A percentile compares a stretch with the other conserved stretches of the same genome.
Conservation (phyloP, 1,139 yeast species). For the Lodderomyces elongisporus region DNA sequence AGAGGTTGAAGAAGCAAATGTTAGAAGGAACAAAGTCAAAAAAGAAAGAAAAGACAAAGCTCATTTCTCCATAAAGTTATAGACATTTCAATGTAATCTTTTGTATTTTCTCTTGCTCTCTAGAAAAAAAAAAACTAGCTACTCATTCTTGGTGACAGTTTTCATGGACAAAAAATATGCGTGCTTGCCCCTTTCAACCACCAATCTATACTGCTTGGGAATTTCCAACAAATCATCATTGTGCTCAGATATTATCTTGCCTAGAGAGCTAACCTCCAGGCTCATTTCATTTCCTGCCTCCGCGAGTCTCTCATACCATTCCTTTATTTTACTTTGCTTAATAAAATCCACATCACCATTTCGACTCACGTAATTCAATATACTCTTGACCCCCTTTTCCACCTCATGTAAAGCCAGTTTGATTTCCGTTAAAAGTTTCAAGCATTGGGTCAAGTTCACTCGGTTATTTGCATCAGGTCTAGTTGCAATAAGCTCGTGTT, state of each 20-base stretch:
- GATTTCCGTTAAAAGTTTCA: constrained; percentile 11
- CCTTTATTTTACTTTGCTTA: constrained; percentile 10
- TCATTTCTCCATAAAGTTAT: too few species aligned
- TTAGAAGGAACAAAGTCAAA: too few species aligned
- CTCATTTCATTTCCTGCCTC: constrained; percentile 6
- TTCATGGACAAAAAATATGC: constrained; percentile 41
- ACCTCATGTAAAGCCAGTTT: constrained; percentile 17
- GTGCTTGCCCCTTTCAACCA: constrained; percentile 28
- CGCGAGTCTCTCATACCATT: constrained; percentile 10
- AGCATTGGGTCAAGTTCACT: constrained; percentile 9
- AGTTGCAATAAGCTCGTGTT: constrained; percentile 7
- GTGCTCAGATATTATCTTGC: constrained; percentile 26
- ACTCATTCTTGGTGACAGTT: too few species aligned
- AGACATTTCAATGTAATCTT: too few species aligned
- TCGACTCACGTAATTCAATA: constrained; percentile 11
- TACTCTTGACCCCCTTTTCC: constrained; percentile 10
- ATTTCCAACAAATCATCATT: constrained; percentile 14
- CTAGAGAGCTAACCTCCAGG: constrained; percentile 13
- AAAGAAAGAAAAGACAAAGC: too few species aligned
- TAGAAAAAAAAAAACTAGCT: too few species aligned
- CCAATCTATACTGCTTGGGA: constrained; percentile 13
- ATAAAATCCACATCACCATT: constrained; percentile 20
- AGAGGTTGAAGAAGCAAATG: too few species aligned
- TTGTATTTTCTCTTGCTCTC: too few species aligned
- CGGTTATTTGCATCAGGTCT: constrained; percentile 7